phyloP scores from a whole-genome alignment of 1,139 yeast genomes.

The Geotrichum reessii region DNA sequence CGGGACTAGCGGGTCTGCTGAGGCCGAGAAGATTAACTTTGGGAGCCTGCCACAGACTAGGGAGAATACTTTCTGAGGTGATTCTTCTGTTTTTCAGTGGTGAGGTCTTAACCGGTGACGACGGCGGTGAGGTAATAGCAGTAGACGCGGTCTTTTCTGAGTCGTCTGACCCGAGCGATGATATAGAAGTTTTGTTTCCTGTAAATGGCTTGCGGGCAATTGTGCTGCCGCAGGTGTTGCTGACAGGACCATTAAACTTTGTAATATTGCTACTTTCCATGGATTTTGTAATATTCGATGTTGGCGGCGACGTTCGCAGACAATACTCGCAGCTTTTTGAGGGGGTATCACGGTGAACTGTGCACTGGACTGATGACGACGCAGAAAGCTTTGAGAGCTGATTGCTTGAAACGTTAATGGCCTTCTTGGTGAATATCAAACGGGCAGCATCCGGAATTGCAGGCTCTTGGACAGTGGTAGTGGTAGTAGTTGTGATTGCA shows the following conservation, averaged over 20 bases:
- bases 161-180: background rate
- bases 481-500: background rate
- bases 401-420: conserved; percentile 3
- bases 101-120: background rate
- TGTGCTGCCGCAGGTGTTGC: background rate
- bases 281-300: background rate
- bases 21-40: conserved; percentile 7
- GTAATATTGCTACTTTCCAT: background rate
- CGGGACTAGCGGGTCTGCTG: conserved; percentile 5
- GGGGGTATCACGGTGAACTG: background rate
- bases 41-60: conserved; percentile 11
- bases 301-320: background rate
- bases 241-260: background rate
- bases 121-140: background rate
- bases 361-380: background rate
- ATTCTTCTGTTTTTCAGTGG: conserved; percentile 6
- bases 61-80: conserved; percentile 14
- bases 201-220: background rate
- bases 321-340: background rate
- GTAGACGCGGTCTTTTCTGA: background rate
- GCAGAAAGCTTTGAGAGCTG: conserved; percentile 2
- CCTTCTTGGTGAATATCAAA: conserved; percentile 4
- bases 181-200: background rate
- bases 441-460: background rate
- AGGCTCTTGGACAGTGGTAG: background rate